Percentiles rank a stretch among this genome's conserved stretches.
Evolutionary conservation across 768 basidiomycete genomes (phyloP).

Genomic region (Cyclocybe cylindracea): DNA sequence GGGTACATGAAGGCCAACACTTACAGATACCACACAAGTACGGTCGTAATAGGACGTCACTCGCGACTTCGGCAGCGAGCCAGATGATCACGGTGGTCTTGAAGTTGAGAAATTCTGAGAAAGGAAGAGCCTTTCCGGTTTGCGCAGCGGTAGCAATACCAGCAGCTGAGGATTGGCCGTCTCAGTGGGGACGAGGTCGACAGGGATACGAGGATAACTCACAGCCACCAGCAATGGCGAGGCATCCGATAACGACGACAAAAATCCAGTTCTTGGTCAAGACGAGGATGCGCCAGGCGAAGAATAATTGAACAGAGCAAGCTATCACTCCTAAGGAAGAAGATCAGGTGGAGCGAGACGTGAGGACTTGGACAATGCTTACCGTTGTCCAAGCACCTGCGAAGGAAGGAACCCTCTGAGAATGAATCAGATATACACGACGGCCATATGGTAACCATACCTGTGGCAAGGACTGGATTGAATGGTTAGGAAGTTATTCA

Average conservation of each 20-base stretch:
- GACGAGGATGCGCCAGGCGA: conserved; percentile 36
- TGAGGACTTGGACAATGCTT: not conserved
- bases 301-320: conserved; percentile 46
- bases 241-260: conserved; percentile 13
- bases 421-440: too few relatives aligned
- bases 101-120: conserved; percentile 28
- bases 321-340: conserved; percentile 40
- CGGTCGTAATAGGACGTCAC: conserved; percentile 43
- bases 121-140: conserved; percentile 19
- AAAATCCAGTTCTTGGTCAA: conserved; percentile 23
- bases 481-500: not conserved
- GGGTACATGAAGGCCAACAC: not conserved
- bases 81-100: conserved; percentile 36
- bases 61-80: conserved; percentile 40
- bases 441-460: too few relatives aligned
- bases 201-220: not conserved
- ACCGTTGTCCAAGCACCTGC: conserved; percentile 48
- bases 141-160: conserved; percentile 28
- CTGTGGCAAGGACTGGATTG: not conserved
- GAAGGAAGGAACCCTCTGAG: conserved; percentile 18
- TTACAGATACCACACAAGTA: conserved; percentile 46
- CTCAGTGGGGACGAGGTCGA: not conserved
- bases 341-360: not conserved
- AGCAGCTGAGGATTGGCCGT: conserved; percentile 15
- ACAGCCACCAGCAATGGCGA: conserved; percentile 22